Evolutionary conservation across 192 early-diverging fungal species (phyloP).

Genomic region (Umbelopsis vinacea): DNA sequence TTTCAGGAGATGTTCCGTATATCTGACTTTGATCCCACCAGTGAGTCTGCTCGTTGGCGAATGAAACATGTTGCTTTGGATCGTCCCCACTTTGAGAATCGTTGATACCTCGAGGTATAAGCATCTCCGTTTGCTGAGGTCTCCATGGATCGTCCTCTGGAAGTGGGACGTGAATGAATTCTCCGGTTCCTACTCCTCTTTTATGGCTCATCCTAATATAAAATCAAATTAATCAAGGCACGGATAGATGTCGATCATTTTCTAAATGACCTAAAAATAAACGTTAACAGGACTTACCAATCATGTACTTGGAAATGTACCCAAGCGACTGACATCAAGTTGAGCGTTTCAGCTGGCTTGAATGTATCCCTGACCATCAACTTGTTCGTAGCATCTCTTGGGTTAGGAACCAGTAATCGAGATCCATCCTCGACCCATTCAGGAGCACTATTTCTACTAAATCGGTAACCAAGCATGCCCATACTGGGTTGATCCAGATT

Average conservation of each 20-base stretch:
- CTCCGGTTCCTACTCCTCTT: background rate
- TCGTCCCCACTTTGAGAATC: background rate
- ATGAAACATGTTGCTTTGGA: background rate
- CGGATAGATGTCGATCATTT: no score
- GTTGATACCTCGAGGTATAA: background rate
- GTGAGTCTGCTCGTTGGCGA: background rate
- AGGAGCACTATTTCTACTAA: constrained; percentile 6
- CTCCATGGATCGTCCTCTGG: constrained; percentile 10
- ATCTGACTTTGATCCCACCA: constrained; percentile 11
- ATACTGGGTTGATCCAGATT: constrained; percentile 1
- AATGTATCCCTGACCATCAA: background rate
- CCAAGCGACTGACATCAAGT: background rate
- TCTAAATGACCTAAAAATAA: no score
- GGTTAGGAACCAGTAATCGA: background rate
- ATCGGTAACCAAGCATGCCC: constrained; percentile 19
- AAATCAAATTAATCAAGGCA: no score
- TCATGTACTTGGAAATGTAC: constrained; percentile 8
- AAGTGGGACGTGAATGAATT: background rate
- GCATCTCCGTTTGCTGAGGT: background rate
- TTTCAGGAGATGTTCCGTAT: background rate
- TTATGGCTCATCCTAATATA: constrained; percentile 8
- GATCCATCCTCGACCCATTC: background rate
- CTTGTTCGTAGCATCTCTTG: constrained; percentile 7
- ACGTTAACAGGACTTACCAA: background rate
- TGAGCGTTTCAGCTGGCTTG: constrained; percentile 9